phyloP scores from a whole-genome alignment of 1,284 basidiomycete genomes.

The Trametes sp. region DNA sequence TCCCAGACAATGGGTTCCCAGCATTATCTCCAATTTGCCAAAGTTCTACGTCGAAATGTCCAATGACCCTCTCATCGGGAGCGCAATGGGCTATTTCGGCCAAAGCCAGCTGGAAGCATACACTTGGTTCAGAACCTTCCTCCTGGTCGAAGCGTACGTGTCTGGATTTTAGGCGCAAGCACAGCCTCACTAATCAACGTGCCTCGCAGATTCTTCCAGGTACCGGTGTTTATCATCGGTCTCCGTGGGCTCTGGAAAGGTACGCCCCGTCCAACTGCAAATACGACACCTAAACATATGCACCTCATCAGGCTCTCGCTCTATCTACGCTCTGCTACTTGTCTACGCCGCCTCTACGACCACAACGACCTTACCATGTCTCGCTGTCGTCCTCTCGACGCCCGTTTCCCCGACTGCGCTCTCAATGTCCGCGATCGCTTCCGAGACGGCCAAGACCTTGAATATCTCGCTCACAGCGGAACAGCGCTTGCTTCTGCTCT shows the following conservation, averaged over 20 bases:
- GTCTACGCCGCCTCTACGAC: slow-evolving; percentile 81
- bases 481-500: slow-evolving; percentile 64
- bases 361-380: slow-evolving; percentile 79
- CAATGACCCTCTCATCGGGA: slow-evolving; percentile 70
- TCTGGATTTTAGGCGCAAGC: neutral
- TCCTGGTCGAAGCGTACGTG: slow-evolving; percentile 60
- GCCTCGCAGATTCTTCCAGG: slow-evolving; percentile 68
- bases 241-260: slow-evolving; percentile 72
- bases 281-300: neutral
- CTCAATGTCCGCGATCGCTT: slow-evolving; percentile 43
- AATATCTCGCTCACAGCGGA: slow-evolving; percentile 50
- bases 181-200: neutral
- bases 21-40: slow-evolving; percentile 50
- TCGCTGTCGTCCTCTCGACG: slow-evolving; percentile 62
- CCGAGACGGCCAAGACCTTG: slow-evolving; percentile 26
- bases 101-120: slow-evolving; percentile 44
- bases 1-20: slow-evolving; percentile 58
- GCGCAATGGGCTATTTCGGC: slow-evolving; percentile 54
- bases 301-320: slow-evolving; percentile 28
- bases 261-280: slow-evolving; percentile 39
- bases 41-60: slow-evolving; percentile 58
- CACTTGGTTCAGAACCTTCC: slow-evolving; percentile 74
- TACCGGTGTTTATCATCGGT: slow-evolving; percentile 79
- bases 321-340: slow-evolving; percentile 63
- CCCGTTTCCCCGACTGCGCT: slow-evolving; percentile 39